Base-by-base conservation (phyloP, 805 yeast genomes). In the Kuraishia borneana region DNA sequence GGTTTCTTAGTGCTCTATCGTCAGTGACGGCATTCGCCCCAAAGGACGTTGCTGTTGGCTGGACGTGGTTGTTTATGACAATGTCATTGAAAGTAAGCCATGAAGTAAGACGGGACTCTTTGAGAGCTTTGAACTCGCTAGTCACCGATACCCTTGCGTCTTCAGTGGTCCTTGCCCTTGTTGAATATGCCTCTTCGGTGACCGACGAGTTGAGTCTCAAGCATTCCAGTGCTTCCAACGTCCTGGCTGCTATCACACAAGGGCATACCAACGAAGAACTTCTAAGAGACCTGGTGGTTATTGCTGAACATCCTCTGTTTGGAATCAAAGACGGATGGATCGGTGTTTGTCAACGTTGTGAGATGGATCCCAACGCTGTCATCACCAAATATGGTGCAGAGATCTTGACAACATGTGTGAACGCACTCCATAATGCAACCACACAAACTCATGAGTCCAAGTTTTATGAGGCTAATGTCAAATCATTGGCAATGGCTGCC, bases 261-360 rank as follows among this genome's bases (percentile, higher is more conserved):
- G 40, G 46, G 12, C 37, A 46, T 21, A 20, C 22, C 19, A 18
- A 18, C 25, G 47, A 50, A 3, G 37, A 50, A 6, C 55, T 61
- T 17, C 41, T 77, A 12, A 40, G 64, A 14, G 54, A 61, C 7
- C 39, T 63, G 13, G 46, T 76, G 13, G 49, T 73, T 18, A 41
- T 68, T 5, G 44, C 68, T 13, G 81, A 77, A 44, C 64, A 62
- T 38, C 45, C 2, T 35, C 43, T 2, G 49, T 71, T n/a, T 42
- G 54, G 3, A 30, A 37, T 53, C 41, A 57, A 62, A 50, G 57
- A 69, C 39, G 77, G 80, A 2, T 89, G 97, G 97, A 80, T 85
- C 22, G 82, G 82, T 0, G 54, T 85, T 28, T 76, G 76, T 25
- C 70, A 78, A 45, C 60, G 70, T 31, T 68, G 81, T 6, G 48